Evolutionary conservation across 805 yeast genomes (phyloP).

Genomic region (Starmerella sp.): DNA sequence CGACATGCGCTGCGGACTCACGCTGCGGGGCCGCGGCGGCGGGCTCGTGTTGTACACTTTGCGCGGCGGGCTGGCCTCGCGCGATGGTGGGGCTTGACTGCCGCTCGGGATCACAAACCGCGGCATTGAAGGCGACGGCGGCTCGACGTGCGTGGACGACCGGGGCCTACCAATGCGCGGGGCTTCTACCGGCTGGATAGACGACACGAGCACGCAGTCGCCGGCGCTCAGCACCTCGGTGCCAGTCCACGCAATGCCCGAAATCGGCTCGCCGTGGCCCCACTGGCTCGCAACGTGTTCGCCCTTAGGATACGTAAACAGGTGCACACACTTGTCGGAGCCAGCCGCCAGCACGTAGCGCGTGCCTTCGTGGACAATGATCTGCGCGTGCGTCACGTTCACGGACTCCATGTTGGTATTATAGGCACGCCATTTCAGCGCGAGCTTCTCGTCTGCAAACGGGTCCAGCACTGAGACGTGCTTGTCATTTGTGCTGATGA

Average conservation of each 20-base stretch:
- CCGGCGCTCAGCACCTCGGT: slow-evolving; percentile 12
- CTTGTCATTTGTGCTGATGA: slow-evolving; percentile 21
- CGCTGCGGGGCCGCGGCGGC: slow-evolving; percentile 8
- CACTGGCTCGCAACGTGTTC: slow-evolving; percentile 41
- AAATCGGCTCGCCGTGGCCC: slow-evolving; percentile 49
- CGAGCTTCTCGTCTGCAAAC: slow-evolving; percentile 7
- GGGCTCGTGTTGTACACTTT: slow-evolving; percentile 5
- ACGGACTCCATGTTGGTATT: slow-evolving; percentile 18
- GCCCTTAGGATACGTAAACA: slow-evolving; percentile 38
- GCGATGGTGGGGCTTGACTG: neutral
- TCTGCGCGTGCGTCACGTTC: slow-evolving; percentile 11
- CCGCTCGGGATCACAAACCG: neutral
- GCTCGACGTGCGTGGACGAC: neutral
- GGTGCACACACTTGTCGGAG: slow-evolving; percentile 47
- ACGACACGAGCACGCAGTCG: slow-evolving; percentile 15
- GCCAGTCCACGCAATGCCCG: slow-evolving; percentile 31
- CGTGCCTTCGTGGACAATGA: neutral
- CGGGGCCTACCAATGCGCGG: neutral
- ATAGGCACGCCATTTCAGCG: slow-evolving; percentile 9
- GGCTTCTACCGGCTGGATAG: neutral
- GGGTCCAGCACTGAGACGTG: slow-evolving; percentile 15
- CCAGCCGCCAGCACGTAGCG: slow-evolving; percentile 28
- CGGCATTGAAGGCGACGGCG: neutral
- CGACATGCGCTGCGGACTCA: slow-evolving; percentile 9
- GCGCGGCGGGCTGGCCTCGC: slow-evolving; percentile 4